Evolutionary conservation across 2,329 filamentous ascomycete genomes (phyloP).

Genomic region (Colletotrichum aenigma): DNA sequence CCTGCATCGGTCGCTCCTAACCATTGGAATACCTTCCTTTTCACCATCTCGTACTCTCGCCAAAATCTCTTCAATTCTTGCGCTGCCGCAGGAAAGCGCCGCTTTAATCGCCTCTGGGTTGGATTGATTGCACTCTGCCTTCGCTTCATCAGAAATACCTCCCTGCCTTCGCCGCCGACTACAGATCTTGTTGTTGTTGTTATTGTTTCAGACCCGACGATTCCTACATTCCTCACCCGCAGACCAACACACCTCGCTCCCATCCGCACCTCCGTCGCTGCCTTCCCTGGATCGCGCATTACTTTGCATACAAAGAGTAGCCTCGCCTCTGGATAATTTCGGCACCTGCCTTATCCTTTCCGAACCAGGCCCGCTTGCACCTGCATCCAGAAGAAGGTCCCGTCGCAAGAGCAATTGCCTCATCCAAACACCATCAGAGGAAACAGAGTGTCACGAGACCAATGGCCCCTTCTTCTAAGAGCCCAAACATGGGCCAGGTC

Average conservation of each 20-base stretch:
- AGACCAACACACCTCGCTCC: not conserved
- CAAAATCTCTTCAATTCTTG: not conserved
- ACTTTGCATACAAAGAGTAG: conserved; percentile 20
- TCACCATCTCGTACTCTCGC: conserved; percentile 2
- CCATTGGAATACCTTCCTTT: conserved; percentile 19
- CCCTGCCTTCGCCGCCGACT: not conserved
- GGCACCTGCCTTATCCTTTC: conserved; percentile 10
- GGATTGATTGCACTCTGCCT: not conserved
- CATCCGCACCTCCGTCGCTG: not conserved
- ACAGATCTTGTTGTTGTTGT: conserved; percentile 17
- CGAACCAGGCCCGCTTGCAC: conserved; percentile 1
- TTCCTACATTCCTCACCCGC: conserved; percentile 16
- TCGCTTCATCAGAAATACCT: not conserved
- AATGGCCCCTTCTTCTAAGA: conserved; percentile 57
- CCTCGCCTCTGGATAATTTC: conserved; percentile 7
- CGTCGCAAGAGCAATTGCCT: conserved; percentile 3
- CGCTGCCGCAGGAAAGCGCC: not conserved
- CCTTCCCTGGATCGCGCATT: conserved; percentile 10
- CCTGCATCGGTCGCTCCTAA: conserved; percentile 12
- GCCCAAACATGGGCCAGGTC: conserved; percentile 78
- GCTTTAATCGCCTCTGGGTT: not conserved
- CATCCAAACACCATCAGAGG: not conserved
- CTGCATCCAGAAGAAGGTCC: not conserved
- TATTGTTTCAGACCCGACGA: conserved; percentile 19
- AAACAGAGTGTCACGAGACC: conserved; percentile 17